Base-by-base conservation (phyloP, 1,284 basidiomycete genomes). In the Melanopsichium pennsylvanicum region DNA sequence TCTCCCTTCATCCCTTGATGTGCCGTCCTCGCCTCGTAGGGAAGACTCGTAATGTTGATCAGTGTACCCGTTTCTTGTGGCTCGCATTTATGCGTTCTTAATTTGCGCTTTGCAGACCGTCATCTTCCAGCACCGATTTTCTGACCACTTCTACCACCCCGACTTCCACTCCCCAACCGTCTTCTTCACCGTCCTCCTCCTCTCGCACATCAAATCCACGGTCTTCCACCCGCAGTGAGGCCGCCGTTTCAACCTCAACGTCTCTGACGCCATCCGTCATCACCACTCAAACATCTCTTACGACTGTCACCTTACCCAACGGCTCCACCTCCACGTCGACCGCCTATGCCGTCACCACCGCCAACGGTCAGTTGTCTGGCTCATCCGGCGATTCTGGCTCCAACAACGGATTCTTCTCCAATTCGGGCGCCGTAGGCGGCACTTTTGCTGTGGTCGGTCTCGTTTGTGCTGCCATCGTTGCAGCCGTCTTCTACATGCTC, bases 361-460 rank as follows among this genome's bases (percentile, higher is more conserved):
- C 67, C 55, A 69, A 56, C 29, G 52, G 63, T 13, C 49, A 61
- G 29, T 40, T 67, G 29, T 59, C 41, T 16, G 63, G 68, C 23
- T 39, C 48, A 32, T 35, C 32, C 38, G 34, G 54, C 54, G 60
- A 42, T n/a, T n/a, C n/a, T n/a, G n/a, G n/a, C n/a, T n/a, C n/a
- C n/a, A n/a, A n/a, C 41, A 45, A 38, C 21, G 54, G 60, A 34
- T 81, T 77, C 68, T 81, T 78, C 44, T 37, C 61, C 59, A 78
- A 81, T 44, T 58, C 58, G 8, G 78, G 79, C 19, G 78, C 78
- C 4, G 79, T 81, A 10, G 79, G 77, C 25, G 79, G 79, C 15
- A 77, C 75, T 5, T 81, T 81, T 45, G 78, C 79, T 29, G 79
- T 71, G 11, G 79, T 81, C 23, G 79, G 75, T 34, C 66, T 81